Evolutionary conservation across 164 flowering plant species (phyloP), one percentile per base, ranked within the genome.

Genomic region (Nymphaea thermarum): DNA sequence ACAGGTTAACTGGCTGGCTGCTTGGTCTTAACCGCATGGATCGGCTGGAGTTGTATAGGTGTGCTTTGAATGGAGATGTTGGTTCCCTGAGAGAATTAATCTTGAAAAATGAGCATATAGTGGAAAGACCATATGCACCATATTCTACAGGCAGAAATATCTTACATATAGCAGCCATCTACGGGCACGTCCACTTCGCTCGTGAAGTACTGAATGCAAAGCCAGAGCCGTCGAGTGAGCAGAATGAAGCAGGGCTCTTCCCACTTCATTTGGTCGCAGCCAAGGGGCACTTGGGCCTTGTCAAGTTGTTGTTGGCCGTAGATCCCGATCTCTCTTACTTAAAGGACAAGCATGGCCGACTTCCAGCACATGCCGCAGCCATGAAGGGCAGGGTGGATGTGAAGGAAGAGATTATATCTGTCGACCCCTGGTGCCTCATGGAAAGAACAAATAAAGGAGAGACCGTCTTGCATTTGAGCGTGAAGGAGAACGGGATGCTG

Each of bases 401-500:
- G 16, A 4, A 44, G 43, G 4, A 55, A 0, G 43, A 47, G 61
- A 17, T 66, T n/a, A 18, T 51, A 16, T 11, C 25, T 14, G n/a
- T 17, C 62, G 44, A 45, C 6, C 3, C 60, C 0, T 59, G 55
- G 60, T 14, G 8, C n/a, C 7, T 53, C 11, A 43, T 3, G 6
- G 18, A 11, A 53, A 51, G 4, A 14, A 67, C 69, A 1, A 15
- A 55, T 6, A 61, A 12, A 59, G 63, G 44, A 57, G 69, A 67
- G 44, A 67, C 69, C 2, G n/a, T 67, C 45, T 62, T 67, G 6
- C 69, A 67, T 25, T 62, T 67, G 4, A 36, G 44, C 36, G 44
- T 42, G 36, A 67, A 67, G 45, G 5, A 66, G 6, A 66, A 66
- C 43, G 14, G 41, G 55, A 11, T 2, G 11, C 18, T 14, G 3